These are phyloP conservation scores for Boletus rex-veris DNA, from an alignment of 768 basidiomycete genomes.

Conservation along the genomic window DNA sequence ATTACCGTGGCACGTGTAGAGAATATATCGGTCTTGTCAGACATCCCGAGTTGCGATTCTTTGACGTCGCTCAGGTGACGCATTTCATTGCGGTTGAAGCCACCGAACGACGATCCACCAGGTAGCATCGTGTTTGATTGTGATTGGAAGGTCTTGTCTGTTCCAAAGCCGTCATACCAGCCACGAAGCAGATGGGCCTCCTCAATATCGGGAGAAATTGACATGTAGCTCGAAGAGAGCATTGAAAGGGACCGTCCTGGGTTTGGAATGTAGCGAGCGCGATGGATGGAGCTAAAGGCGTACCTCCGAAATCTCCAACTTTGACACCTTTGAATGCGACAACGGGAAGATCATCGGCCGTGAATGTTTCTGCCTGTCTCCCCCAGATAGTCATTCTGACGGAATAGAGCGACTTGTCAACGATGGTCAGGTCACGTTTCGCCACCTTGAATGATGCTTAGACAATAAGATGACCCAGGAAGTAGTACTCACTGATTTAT, in stretches of 20 bases:
- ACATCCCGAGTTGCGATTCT: constrained; percentile 66
- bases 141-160: constrained; percentile 62
- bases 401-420: constrained; percentile 75
- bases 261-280: constrained; percentile 6
- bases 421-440: constrained; percentile 87
- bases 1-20: constrained; percentile 78
- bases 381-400: constrained; percentile 94
- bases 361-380: constrained; percentile 83
- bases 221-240: constrained; percentile 75
- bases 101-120: constrained; percentile 37
- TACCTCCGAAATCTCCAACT: constrained; percentile 88
- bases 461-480: background rate
- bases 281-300: constrained; percentile 5
- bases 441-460: constrained; percentile 48
- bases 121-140: constrained; percentile 47
- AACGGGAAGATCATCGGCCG: constrained; percentile 57
- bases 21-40: constrained; percentile 80
- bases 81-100: constrained; percentile 70
- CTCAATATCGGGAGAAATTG: constrained; percentile 87
- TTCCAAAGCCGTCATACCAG: constrained; percentile 83
- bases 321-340: constrained; percentile 93
- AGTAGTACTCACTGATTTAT: constrained; percentile 43
- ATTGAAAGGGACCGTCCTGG: constrained; percentile 82
- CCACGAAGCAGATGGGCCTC: constrained; percentile 84
- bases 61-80: constrained; percentile 76